Percentiles rank a stretch among this genome's conserved stretches.
phyloP scores from a whole-genome alignment of 1,284 basidiomycete species.

The Exobasidium rhododendri region DNA sequence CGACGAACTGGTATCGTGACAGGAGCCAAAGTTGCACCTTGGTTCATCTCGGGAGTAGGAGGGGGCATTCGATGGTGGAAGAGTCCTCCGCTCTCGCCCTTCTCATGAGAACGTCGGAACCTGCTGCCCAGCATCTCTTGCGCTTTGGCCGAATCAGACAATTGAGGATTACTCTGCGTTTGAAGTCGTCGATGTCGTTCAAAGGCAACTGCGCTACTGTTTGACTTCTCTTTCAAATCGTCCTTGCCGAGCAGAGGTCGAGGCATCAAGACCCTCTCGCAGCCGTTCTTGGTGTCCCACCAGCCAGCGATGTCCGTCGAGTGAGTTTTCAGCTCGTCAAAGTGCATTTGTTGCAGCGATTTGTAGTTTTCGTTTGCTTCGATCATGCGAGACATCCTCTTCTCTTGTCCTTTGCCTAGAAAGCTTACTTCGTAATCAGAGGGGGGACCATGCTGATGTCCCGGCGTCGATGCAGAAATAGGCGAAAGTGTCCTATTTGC shows the following conservation, averaged over 20 bases:
- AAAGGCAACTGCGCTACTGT: neutral
- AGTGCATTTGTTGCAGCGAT: constrained; percentile 19
- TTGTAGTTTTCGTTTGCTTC: constrained; percentile 11
- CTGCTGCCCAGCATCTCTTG: constrained; percentile 10
- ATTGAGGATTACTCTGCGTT: neutral
- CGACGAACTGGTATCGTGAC: neutral
- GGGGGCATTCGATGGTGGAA: constrained; percentile 22
- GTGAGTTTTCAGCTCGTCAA: constrained; percentile 16
- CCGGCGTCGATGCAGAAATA: neutral
- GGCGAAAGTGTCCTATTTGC: neutral
- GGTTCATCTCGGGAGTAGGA: neutral
- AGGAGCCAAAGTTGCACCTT: neutral
- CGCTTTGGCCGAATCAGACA: neutral
- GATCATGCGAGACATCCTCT: constrained; percentile 4
- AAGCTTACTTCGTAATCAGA: neutral
- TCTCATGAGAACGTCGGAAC: neutral
- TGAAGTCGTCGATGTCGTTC: constrained; percentile 6
- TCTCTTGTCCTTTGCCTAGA: neutral
- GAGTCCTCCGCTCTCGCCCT: constrained; percentile 2
- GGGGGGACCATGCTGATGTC: constrained; percentile 4
- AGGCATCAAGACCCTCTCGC: constrained; percentile 17
- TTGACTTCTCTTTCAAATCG: neutral
- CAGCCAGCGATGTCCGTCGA: constrained; percentile 9
- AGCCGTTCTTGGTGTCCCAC: constrained; percentile 14
- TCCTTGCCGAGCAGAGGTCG: constrained; percentile 5